Conservation (phyloP, 2,329 filamentous ascomycete species). For the Cylindrodendrum hubeiense region DNA sequence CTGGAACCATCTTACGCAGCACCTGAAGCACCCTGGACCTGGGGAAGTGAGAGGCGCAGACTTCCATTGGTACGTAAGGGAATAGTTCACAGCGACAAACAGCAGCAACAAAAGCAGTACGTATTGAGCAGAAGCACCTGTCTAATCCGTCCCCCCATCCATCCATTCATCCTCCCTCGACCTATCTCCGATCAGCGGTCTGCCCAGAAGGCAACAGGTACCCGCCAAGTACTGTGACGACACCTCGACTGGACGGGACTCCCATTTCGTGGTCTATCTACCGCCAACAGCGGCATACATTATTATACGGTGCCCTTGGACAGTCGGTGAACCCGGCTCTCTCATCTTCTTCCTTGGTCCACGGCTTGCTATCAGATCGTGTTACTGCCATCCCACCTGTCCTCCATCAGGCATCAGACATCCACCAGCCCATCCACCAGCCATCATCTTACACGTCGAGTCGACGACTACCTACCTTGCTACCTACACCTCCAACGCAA, state of each 20-base stretch:
- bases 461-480: background rate
- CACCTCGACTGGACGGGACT: background rate
- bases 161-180: constrained; percentile 5
- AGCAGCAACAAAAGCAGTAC: background rate
- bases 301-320: constrained; percentile 16
- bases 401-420: background rate
- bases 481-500: background rate
- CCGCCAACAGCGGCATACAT: background rate
- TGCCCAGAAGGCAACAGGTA: background rate
- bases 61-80: background rate
- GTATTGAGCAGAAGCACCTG: constrained; percentile 4
- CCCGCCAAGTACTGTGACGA: constrained; percentile 13
- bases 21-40: constrained; percentile 25
- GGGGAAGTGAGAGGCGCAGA: constrained; percentile 20
- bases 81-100: background rate
- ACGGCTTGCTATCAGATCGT: background rate
- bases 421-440: background rate
- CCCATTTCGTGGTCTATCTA: background rate
- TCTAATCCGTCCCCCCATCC: background rate
- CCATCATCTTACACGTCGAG: background rate
- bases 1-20: constrained; percentile 28
- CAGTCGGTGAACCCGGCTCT: background rate
- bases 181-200: background rate
- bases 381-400: background rate
- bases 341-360: background rate